Evolutionary conservation across 805 yeast genomes (phyloP), one percentile per base, ranked within the genome.

Genomic region (Debaryomyces hansenii): DNA sequence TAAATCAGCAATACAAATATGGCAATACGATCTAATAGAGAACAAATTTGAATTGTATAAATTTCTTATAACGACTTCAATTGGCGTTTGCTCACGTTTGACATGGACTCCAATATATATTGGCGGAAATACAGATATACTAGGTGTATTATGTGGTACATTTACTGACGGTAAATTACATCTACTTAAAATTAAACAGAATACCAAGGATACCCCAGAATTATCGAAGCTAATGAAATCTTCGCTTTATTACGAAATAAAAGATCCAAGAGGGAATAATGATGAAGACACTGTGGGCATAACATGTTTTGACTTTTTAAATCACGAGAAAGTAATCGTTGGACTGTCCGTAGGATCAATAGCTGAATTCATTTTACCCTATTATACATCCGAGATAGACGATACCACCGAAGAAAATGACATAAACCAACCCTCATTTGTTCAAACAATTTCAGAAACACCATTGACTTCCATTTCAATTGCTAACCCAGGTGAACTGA

Each of bases 261-360:
- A 20, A 9, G 55, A 35, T 16, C 40, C 52, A 28, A 39, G 55
- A 20, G 40, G 24, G 6, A 37, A 40, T 11, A 32, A 45, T 7
- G 36, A 36, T 9, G 31, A 32, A 16, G 46, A 40, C 4, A 33
- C 36, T 6, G 40, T 51, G 2, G 54, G 66, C 0, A 75, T 84
- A 4, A 73, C 82, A 1, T 61, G 78, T 31, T 76, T 69, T 50
- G 83, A 77, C 50, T 78, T 78, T 63, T 35, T 79, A 4, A 70
- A 72, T 8, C 55, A 69, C 4, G 64, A 68, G 2, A 66, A 58
- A 10, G 59, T 86, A 1, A 59, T 84, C 2, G 79, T 81, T 27
- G 92, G 91, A 0, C 74, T 80, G 4, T 60, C 70, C 2, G 76
- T 79, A 44, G 94, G 94, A 0, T 67, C 67, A 27, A 63, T 86